phyloP scores from a whole-genome alignment of 495 filamentous ascomycete species.

The Podospora sp. region DNA sequence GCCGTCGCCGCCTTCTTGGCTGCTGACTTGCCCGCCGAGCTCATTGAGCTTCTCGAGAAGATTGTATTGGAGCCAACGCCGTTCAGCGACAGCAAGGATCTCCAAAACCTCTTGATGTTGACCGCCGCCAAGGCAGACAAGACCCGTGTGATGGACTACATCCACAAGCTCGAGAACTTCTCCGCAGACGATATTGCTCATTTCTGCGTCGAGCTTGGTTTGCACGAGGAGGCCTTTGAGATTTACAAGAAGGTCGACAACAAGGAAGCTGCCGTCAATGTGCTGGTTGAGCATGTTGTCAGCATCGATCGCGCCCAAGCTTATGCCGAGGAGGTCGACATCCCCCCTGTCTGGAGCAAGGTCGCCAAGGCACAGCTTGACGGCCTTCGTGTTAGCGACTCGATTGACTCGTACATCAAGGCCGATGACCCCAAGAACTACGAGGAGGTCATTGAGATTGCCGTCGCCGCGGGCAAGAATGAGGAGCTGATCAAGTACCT shows the following conservation, averaged over 20 bases:
- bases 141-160: constrained; percentile 93
- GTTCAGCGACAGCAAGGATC: constrained; percentile 94
- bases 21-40: constrained; percentile 85
- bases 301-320: constrained; percentile 98
- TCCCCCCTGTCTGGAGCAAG: constrained; percentile 98
- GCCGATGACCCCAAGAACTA: constrained; percentile 93
- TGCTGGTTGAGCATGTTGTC: constrained; percentile 94
- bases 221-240: constrained; percentile 97
- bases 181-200: constrained; percentile 88
- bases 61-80: constrained; percentile 96
- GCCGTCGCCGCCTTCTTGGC: constrained; percentile 92
- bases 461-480: constrained; percentile 94
- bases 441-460: constrained; percentile 92
- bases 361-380: constrained; percentile 98
- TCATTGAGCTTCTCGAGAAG: constrained; percentile 98
- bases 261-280: constrained; percentile 81
- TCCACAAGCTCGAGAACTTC: constrained; percentile 86
- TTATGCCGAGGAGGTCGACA: constrained; percentile 93
- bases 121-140: constrained; percentile 98
- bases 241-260: constrained; percentile 97
- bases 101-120: constrained; percentile 96
- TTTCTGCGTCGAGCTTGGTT: constrained; percentile 90
- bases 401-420: constrained; percentile 96
- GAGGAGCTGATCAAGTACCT: constrained; percentile 97
- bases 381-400: constrained; percentile 88